These are phyloP conservation scores for Dioscorea alata DNA, from an alignment of 106 monocot genomes.

Conservation along the genomic window DNA sequence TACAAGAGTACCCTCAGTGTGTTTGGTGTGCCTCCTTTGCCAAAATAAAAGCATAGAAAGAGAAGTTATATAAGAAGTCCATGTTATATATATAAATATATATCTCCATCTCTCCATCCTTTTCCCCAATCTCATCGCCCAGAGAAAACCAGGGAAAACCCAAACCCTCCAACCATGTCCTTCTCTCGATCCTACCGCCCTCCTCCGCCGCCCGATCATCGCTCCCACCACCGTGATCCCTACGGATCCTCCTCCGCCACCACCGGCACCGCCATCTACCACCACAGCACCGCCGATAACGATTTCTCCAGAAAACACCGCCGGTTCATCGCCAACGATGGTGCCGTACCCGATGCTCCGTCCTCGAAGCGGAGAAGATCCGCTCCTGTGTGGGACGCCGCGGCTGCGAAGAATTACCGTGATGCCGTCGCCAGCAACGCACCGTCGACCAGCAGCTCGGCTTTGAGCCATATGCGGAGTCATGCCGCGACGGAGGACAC, in stretches of 20 bases:
- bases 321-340: neutral
- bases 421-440: neutral
- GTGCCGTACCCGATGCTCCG: neutral
- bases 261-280: neutral
- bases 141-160: too few relatives aligned
- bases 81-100: too few relatives aligned
- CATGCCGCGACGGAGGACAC: constrained; percentile 8
- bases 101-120: too few relatives aligned
- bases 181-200: neutral
- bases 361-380: neutral
- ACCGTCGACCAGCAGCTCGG: neutral
- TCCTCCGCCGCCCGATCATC: neutral
- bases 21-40: too few relatives aligned
- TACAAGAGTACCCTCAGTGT: too few relatives aligned
- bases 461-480: neutral
- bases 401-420: neutral
- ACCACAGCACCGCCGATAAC: neutral
- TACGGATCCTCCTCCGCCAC: neutral
- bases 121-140: too few relatives aligned
- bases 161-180: constrained; percentile 1
- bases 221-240: neutral
- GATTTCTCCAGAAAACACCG: neutral
- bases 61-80: too few relatives aligned
- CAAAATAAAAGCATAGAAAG: too few relatives aligned
- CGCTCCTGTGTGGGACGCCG: neutral